A percentile compares a stretch with the other conserved stretches of the same genome.
phyloP scores from a whole-genome alignment of 352 stramenopile species.

The Pythium phragmiticola region DNA sequence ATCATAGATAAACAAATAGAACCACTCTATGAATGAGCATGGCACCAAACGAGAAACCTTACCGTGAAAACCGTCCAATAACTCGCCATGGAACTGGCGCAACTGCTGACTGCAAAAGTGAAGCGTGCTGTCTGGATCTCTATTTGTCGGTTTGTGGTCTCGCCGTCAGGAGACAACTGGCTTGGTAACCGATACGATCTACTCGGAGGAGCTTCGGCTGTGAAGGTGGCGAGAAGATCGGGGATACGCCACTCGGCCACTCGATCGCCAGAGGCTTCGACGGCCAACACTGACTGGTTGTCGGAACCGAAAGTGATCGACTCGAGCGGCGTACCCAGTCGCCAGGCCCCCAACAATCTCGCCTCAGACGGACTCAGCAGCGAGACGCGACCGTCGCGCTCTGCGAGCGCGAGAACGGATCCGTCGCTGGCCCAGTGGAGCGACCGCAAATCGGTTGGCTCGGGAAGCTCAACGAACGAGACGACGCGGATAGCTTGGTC shows the following conservation, averaged over 20 bases:
- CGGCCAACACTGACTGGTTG: background rate
- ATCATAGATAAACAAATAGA: background rate
- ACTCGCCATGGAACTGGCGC: background rate
- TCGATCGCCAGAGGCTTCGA: background rate
- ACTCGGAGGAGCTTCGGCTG: background rate
- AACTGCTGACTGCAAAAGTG: background rate
- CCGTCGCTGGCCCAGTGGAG: conserved; percentile 19
- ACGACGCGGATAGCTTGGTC: conserved; percentile 17
- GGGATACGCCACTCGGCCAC: conserved; percentile 6
- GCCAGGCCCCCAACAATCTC: background rate
- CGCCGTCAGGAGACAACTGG: background rate
- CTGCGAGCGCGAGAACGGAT: conserved; percentile 2
- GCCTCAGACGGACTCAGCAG: conserved; percentile 9
- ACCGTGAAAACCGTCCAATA: conserved; percentile 6
- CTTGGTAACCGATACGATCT: background rate
- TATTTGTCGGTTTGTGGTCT: background rate
- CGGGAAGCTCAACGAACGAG: conserved; percentile 17
- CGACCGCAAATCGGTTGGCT: background rate
- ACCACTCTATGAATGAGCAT: background rate
- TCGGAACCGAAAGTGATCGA: conserved; percentile 6
- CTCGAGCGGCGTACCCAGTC: background rate
- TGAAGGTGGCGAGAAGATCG: background rate
- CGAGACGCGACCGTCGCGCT: conserved; percentile 1
- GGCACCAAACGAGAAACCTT: background rate
- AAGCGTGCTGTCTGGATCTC: background rate